phyloP scores from a whole-genome alignment of 2,329 filamentous ascomycete genomes.

The Madurella fahalii region DNA sequence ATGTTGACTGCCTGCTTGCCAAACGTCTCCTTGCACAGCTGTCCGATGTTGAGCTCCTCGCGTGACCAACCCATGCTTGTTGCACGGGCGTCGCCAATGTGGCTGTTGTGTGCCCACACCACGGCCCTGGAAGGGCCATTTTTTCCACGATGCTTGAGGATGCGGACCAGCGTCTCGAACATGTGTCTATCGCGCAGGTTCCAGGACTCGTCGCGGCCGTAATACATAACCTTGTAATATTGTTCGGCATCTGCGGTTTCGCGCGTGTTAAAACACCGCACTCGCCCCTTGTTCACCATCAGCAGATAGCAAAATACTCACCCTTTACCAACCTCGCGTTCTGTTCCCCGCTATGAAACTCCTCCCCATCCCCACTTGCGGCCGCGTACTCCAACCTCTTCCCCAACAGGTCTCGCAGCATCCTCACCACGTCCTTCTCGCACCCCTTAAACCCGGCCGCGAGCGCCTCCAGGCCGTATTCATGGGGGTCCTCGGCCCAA shows the following conservation, averaged over 20 bases:
- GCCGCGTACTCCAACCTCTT: slow-evolving; percentile 39
- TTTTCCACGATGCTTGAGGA: slow-evolving; percentile 38
- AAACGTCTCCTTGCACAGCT: slow-evolving; percentile 46
- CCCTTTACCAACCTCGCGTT: slow-evolving; percentile 45
- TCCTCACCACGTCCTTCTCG: slow-evolving; percentile 41
- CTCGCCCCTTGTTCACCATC: background rate
- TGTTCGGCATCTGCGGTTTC: slow-evolving; percentile 40
- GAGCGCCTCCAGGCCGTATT: slow-evolving; percentile 43
- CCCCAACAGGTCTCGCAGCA: slow-evolving; percentile 42
- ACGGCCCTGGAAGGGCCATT: slow-evolving; percentile 39
- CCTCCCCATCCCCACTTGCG: slow-evolving; percentile 37
- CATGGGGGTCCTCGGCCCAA: slow-evolving; percentile 46
- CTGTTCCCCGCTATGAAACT: slow-evolving; percentile 47
- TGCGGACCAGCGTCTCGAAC: slow-evolving; percentile 44
- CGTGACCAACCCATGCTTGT: slow-evolving; percentile 44
- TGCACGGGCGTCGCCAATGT: slow-evolving; percentile 50
- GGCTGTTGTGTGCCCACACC: slow-evolving; percentile 52
- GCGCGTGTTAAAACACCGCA: background rate
- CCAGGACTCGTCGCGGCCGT: slow-evolving; percentile 45
- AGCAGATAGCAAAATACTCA: slow-evolving; percentile 6
- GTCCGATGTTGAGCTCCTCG: slow-evolving; percentile 49
- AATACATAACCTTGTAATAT: slow-evolving; percentile 52
- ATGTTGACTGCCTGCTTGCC: slow-evolving; percentile 25
- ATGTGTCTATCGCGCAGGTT: slow-evolving; percentile 50
- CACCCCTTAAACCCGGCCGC: slow-evolving; percentile 39